Evolutionary conservation across 352 stramenopile species (phyloP).

Genomic region (Phytophthora melonis): DNA sequence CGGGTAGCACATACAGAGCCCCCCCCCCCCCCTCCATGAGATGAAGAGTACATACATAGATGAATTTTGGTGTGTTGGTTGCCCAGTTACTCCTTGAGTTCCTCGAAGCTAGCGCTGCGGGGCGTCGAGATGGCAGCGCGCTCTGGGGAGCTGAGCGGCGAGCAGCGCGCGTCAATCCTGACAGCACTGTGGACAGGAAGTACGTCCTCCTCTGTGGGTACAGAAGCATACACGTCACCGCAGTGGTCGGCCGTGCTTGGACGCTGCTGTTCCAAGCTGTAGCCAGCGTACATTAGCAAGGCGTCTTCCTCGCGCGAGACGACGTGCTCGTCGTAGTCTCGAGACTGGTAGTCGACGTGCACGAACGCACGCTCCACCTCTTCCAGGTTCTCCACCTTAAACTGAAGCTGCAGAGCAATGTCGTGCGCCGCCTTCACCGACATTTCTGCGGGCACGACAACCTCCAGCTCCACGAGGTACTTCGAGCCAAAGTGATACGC

Average conservation of each 20-base stretch:
- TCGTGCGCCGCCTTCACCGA: slow-evolving; percentile 93
- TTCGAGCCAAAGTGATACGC: slow-evolving; percentile 96
- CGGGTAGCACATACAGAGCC: neutral
- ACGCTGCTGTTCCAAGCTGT: slow-evolving; percentile 15
- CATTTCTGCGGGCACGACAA: slow-evolving; percentile 92
- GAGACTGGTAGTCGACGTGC: slow-evolving; percentile 94
- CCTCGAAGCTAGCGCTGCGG: slow-evolving; percentile 20
- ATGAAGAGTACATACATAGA: neutral
- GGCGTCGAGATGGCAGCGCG: slow-evolving; percentile 13
- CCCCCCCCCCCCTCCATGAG: no score
- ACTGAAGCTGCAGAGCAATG: slow-evolving; percentile 94
- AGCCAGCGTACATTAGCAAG: slow-evolving; percentile 55
- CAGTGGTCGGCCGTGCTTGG: slow-evolving; percentile 13
- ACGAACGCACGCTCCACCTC: slow-evolving; percentile 96
- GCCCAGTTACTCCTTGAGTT: slow-evolving; percentile 17
- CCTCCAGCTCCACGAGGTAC: slow-evolving; percentile 95
- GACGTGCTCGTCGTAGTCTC: slow-evolving; percentile 79
- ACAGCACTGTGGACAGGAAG: slow-evolving; percentile 6
- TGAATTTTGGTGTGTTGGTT: slow-evolving; percentile 12
- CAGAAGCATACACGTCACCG: slow-evolving; percentile 26
- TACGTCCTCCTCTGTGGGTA: slow-evolving; percentile 29
- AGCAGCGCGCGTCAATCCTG: slow-evolving; percentile 7
- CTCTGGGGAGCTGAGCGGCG: slow-evolving; percentile 17
- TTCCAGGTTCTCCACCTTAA: slow-evolving; percentile 92
- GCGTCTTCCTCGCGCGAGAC: slow-evolving; percentile 64